These are phyloP conservation scores for Phytopythium chamaehyphon DNA, from an alignment of 352 stramenopile genomes.

Conservation along the genomic window DNA sequence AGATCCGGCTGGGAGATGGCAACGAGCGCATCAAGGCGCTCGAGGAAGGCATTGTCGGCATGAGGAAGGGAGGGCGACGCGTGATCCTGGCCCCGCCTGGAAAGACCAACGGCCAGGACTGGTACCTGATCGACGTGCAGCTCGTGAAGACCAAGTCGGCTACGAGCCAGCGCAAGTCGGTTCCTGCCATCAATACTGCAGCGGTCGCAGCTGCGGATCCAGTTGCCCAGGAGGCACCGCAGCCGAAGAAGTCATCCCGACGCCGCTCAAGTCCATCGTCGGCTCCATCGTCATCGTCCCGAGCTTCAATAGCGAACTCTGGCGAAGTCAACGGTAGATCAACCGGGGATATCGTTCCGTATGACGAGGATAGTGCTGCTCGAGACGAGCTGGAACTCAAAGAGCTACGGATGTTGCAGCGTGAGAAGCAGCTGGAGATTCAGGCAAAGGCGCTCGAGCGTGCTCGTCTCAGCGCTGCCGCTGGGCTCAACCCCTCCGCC, in stretches of 20 bases:
- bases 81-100: slow-evolving; percentile 82
- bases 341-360: slow-evolving; percentile 47
- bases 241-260: slow-evolving; percentile 20
- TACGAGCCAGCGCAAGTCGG: slow-evolving; percentile 25
- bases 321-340: slow-evolving; percentile 7
- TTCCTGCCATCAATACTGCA: slow-evolving; percentile 14
- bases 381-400: slow-evolving; percentile 59
- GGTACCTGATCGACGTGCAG: slow-evolving; percentile 78
- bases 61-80: slow-evolving; percentile 86
- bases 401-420: slow-evolving; percentile 43
- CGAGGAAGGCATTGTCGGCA: slow-evolving; percentile 85
- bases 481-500: slow-evolving; percentile 5
- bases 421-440: slow-evolving; percentile 50
- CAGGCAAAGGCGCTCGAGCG: slow-evolving; percentile 40
- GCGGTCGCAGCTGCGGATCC: slow-evolving; percentile 1
- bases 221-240: neutral
- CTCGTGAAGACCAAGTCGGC: slow-evolving; percentile 69
- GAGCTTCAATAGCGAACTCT: neutral
- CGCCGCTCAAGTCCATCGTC: slow-evolving; percentile 25
- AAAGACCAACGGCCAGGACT: slow-evolving; percentile 79
- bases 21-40: slow-evolving; percentile 84
- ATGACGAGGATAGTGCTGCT: slow-evolving; percentile 30
- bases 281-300: neutral
- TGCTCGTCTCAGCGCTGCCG: slow-evolving; percentile 19
- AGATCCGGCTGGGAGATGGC: slow-evolving; percentile 74